Percentiles rank a stretch among this genome's conserved stretches.
These are phyloP conservation scores for Diplogelasinospora grovesii DNA, from an alignment of 495 filamentous ascomycete genomes.

Conservation along the genomic window DNA sequence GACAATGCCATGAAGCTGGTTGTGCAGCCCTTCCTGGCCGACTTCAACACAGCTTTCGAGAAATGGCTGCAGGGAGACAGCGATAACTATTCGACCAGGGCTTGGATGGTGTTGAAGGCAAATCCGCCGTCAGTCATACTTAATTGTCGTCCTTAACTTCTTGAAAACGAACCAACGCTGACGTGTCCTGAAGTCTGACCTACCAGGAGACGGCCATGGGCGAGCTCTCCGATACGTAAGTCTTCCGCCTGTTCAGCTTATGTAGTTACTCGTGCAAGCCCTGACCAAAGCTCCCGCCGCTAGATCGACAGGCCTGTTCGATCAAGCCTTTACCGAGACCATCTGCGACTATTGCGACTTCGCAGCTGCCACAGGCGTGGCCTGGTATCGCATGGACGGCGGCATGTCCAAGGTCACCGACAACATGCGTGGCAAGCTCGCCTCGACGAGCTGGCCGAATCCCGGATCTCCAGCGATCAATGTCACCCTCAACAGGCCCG, in stretches of 20 bases:
- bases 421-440: neutral
- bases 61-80: neutral
- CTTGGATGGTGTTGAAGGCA: constrained; percentile 5
- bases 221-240: constrained; percentile 7
- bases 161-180: neutral
- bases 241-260: neutral
- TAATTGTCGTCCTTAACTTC: neutral
- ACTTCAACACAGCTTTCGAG: neutral
- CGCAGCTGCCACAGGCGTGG: neutral
- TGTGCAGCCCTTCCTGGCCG: neutral
- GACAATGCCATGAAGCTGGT: neutral
- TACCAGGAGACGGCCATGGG: constrained; percentile 4
- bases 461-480: neutral
- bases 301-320: constrained; percentile 25
- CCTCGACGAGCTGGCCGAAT: constrained; percentile 1
- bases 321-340: constrained; percentile 30
- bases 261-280: neutral
- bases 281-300: neutral
- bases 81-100: constrained; percentile 7
- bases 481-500: constrained; percentile 14
- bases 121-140: neutral
- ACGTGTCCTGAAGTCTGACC: neutral
- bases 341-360: constrained; percentile 32
- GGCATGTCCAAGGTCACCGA: constrained; percentile 5
- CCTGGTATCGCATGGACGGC: constrained; percentile 4